Evolutionary conservation across 371 early-diverging fungal species (phyloP), one percentile per base, ranked within the genome.

Genomic region (Entomophthora muscae): DNA sequence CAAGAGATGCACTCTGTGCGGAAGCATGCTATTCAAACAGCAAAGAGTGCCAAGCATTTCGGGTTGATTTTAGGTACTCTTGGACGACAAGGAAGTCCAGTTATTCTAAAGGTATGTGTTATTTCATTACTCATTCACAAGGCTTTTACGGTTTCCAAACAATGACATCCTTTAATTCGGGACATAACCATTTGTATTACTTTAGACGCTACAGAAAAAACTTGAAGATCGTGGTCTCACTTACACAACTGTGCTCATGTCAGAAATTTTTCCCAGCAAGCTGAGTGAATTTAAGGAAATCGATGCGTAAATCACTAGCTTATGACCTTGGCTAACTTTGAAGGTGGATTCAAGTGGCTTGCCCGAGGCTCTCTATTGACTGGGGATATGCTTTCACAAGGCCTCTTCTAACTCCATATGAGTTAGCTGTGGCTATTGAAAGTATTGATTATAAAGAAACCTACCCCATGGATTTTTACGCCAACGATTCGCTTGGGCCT

Each of bases 381-480:
- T 99, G 99, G 99, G 99, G 99, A 0, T 91, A 90, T 70, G 87
- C 93, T 0, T 99, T 95, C 73, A 71, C 81, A 1, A 93, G 86
- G 68, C 99, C 99, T 17, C 74, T 99, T 52, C 72, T 99, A 42
- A 90, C 90, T 13, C 96, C 99, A 0, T 99, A 98, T 71, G 99
- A 99, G 74, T 93, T 92, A 10, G 86, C 92, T 0, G 89, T 93
- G 42, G 88, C 83, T 0, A 74, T 98, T 51, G 88, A 84, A 57
- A 74, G 81, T 24, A 72, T 75, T 10, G 79, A 81, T 57, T 94
- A 89, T 87, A 85, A 87, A 66, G 79, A 82, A 2, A 74, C 82
- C 5, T 98, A 98, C 69, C 98, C 98, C 7, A 98, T 95, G 96
- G 98, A 98, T 70, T 98, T 91, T 71, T 98, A 95, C 69, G 83